Base-by-base conservation (phyloP, 306 rosid genomes). In the Myrica gale region DNA sequence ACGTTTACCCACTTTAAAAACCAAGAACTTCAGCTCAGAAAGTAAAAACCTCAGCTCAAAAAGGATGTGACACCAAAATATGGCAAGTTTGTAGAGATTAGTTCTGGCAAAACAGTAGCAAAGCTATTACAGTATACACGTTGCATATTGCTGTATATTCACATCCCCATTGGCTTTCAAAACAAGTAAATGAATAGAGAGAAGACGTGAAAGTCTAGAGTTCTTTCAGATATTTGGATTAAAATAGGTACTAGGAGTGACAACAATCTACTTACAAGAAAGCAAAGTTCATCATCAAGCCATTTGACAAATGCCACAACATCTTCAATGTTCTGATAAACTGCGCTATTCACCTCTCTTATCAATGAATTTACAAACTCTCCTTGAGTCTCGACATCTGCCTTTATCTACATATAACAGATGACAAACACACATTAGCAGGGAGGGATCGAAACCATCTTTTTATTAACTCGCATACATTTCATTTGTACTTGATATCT, bases 261-360 rank as follows among this genome's bases (percentile, higher is more conserved):
- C 44, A 70, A 39, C 26, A 12, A 70, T 60, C 47, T 69, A 82
- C 94, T 84, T 86, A 95, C 99, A 81, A 95, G 99, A 89, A 95
- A 95, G 92, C 97, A 89, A 32, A 95, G 97, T 85, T 95, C 99
- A 21, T 95, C 99, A 56, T 95, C 99, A 52, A 95, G 90, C 99
- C 99, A 95, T 88, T 90, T 92, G 76, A 95, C 99, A 76, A 95
- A 95, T 50, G 90, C 99, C 78, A 95, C 97, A 12, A 95, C 93
- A 65, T 92, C 99, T 80, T 92, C 96, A 57, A 95, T 89, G 84
- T 86, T 87, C 81, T 85, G 91, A 84, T 86, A 95, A 74, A 80
- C 96, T 51, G 99, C 99, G 69, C 80, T 76, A 66, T 95, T 95
- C 80, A 95, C 99, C 87, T 95, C 99, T 80, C 86, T 85, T 58